phyloP scores from a whole-genome alignment of 306 rosid species.

The Gleditsia sinensis region DNA sequence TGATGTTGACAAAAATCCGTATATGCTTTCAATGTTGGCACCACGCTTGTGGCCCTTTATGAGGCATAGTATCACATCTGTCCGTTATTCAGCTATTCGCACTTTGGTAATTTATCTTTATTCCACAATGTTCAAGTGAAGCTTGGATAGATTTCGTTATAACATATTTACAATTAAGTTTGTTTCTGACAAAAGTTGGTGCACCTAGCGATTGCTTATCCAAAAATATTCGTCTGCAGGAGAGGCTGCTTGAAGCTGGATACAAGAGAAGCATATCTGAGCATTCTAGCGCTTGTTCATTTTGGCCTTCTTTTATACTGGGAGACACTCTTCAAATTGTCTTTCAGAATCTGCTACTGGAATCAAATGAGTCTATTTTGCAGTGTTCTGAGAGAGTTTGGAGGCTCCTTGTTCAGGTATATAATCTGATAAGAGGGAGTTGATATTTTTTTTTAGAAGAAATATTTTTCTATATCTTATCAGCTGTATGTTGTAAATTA shows the following conservation, averaged over 20 bases:
- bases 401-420: conserved; percentile 94
- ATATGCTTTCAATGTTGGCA: conserved; percentile 72
- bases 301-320: conserved; percentile 91
- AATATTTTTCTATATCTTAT: conserved; percentile 19
- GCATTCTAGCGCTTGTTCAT: conserved; percentile 52
- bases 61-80: conserved; percentile 93
- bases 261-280: conserved; percentile 63
- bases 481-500: too few relatives aligned
- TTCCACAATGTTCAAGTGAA: background rate
- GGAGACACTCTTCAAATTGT: conserved; percentile 95
- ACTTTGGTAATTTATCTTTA: conserved; percentile 70
- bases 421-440: conserved; percentile 14
- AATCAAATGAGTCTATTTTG: conserved; percentile 87
- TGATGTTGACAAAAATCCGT: conserved; percentile 68
- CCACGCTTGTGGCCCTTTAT: conserved; percentile 98
- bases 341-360: conserved; percentile 89
- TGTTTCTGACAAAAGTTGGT: background rate
- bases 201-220: background rate
- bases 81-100: conserved; percentile 88
- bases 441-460: background rate
- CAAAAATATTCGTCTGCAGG: conserved; percentile 57
- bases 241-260: conserved; percentile 96
- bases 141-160: background rate
- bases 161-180: background rate
- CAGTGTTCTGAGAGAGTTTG: conserved; percentile 94